phyloP scores from a whole-genome alignment of 495 filamentous ascomycete genomes.

The Podospora bellae-mahoneyi region DNA sequence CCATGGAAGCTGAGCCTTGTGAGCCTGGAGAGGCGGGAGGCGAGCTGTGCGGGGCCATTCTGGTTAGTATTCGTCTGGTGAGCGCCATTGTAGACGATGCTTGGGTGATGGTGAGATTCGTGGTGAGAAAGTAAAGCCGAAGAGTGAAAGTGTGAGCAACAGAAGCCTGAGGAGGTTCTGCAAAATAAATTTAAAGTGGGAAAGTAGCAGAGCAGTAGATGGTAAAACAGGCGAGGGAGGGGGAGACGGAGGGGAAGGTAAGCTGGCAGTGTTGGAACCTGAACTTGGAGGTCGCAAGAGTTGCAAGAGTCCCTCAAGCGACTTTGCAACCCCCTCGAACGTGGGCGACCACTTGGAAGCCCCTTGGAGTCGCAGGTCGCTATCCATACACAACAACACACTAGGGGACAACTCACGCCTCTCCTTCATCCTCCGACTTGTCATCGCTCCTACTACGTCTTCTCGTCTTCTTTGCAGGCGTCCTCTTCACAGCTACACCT shows the following conservation, averaged over 20 bases:
- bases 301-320: neutral
- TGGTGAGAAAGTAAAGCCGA: neutral
- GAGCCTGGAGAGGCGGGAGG: constrained; percentile 67
- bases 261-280: neutral
- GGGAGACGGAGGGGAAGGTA: neutral
- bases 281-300: neutral
- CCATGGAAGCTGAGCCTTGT: constrained; percentile 80
- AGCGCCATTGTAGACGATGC: constrained; percentile 5
- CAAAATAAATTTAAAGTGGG: neutral
- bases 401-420: constrained; percentile 63
- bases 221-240: neutral
- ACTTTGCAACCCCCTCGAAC: neutral
- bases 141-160: neutral
- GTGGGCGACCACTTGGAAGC: neutral
- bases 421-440: constrained; percentile 73
- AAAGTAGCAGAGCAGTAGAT: neutral
- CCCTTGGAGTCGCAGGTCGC: neutral
- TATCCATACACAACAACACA: neutral
- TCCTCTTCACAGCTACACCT: constrained; percentile 44
- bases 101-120: neutral
- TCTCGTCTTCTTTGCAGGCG: constrained; percentile 45
- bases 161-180: neutral
- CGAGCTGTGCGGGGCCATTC: constrained; percentile 42
- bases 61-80: constrained; percentile 18
- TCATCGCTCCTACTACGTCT: constrained; percentile 53